Base-by-base conservation (phyloP, 2,329 filamentous ascomycete species). In the Penicillium polonicum region DNA sequence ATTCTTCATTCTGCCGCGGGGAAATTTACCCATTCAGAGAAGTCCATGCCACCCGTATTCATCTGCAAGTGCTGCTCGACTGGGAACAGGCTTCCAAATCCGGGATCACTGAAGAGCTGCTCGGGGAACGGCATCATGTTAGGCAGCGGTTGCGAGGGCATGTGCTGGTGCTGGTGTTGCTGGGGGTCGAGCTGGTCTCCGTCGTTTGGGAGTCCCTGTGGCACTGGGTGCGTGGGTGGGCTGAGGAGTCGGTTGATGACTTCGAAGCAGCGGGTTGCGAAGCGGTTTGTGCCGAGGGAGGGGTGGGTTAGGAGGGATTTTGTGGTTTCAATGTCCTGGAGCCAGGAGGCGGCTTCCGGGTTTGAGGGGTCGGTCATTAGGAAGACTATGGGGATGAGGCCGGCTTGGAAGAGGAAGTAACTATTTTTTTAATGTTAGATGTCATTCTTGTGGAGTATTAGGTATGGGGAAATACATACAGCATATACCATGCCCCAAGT, bases 351-450 rank as follows among this genome's bases (percentile, higher is more conserved):
- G 49, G 70, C 71, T 51, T 75, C 72, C 2, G 71, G 64, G 48
- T 69, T 74, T 17, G 72, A 71, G 0, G 76, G 74, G 43, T 76
- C 75, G 5, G 74, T 78, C 70, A 76, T 76, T 31, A 79, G 67
- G 54, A 75, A 74, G 48, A 79, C 74, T 31, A 77, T 72, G 4
- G 76, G 76, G 45, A 79, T 77, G 3, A 79, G 61, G 23, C 72
- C 75, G 15, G 77, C 77, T 66, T 79, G 77, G 67, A 79, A 79
- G 39, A 79, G 71, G 60, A 79, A 79, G 63, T 79, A 78, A 12
- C 71, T 72, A 43, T 29, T 27, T 58, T 48, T 42, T 43, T 39
- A 0, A 38, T 31, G 33, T 60, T 52, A 63, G 53, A 48, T 21
- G 12, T 36, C 13, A 12, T 27, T 46, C 27, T 3, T 10, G 38